These are phyloP conservation scores for Glomus cerebriforme DNA, from an alignment of 192 early-diverging fungal species.

Conservation along the genomic window DNA sequence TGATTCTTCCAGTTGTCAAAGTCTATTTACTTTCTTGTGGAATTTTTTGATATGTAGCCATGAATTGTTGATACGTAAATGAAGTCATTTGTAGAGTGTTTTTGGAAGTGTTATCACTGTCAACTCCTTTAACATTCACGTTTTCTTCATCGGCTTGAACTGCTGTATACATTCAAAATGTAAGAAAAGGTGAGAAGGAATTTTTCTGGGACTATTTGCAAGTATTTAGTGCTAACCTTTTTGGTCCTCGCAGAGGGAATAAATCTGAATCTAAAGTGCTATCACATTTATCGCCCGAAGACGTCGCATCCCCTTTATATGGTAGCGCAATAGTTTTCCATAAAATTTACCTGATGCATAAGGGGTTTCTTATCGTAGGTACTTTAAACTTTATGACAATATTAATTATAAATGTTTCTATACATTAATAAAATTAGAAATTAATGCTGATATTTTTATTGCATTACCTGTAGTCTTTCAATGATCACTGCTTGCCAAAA, in stretches of 20 bases:
- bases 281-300: conserved; percentile 2
- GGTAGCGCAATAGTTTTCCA: conserved; percentile 12
- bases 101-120: not conserved
- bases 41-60: conserved; percentile 22
- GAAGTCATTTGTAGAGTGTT: conserved; percentile 9
- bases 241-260: conserved; percentile 1
- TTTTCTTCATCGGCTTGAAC: conserved; percentile 10
- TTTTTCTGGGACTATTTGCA: conserved; percentile 23
- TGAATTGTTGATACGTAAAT: conserved; percentile 18
- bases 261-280: conserved; percentile 21
- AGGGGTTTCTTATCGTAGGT: conserved; percentile 6
- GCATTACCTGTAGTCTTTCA: conserved; percentile 13
- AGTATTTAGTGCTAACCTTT: conserved; percentile 28
- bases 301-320: not conserved
- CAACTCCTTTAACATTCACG: conserved; percentile 13
- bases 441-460: not conserved
- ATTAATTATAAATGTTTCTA: conserved; percentile 7
- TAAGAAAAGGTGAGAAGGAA: conserved; percentile 15
- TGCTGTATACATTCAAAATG: conserved; percentile 13
- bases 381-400: not conserved
- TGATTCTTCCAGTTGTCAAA: conserved; percentile 32
- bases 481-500: conserved; percentile 27
- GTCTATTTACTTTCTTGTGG: conserved; percentile 28
- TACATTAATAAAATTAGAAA: conserved; percentile 8
- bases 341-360: conserved; percentile 20